Percentiles rank a stretch among this genome's conserved stretches.
phyloP scores from a whole-genome alignment of 495 filamentous ascomycete species.

The Sphaerosporella brunnea region DNA sequence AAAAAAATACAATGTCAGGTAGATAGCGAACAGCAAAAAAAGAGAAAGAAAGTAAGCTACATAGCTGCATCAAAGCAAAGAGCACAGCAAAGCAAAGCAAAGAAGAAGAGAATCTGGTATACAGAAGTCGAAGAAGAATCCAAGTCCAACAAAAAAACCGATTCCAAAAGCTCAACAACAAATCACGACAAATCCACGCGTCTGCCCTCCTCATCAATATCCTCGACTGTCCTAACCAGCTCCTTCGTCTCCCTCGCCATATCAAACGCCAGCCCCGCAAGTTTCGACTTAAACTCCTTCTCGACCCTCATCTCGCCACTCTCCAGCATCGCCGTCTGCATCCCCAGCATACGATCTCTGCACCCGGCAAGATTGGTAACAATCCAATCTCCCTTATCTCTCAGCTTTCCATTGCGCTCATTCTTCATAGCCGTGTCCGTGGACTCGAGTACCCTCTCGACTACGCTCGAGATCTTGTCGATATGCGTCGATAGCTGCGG shows the following conservation, averaged over 20 bases:
- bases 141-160: too few relatives aligned
- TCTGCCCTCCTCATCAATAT: constrained; percentile 20
- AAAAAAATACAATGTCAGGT: too few relatives aligned
- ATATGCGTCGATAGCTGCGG: constrained; percentile 52
- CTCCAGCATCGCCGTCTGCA: constrained; percentile 40
- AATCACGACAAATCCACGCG: constrained; percentile 3
- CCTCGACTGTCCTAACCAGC: constrained; percentile 23
- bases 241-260: constrained; percentile 63
- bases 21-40: too few relatives aligned
- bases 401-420: constrained; percentile 30
- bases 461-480: constrained; percentile 48
- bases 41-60: too few relatives aligned
- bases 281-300: constrained; percentile 49
- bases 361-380: constrained; percentile 46
- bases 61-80: too few relatives aligned
- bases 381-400: constrained; percentile 42
- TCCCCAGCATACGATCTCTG: constrained; percentile 44
- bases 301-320: constrained; percentile 30
- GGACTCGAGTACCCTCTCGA: constrained; percentile 47
- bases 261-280: constrained; percentile 71
- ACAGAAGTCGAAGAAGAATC: too few relatives aligned
- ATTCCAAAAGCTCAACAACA: too few relatives aligned
- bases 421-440: constrained; percentile 44
- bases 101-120: too few relatives aligned
- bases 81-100: too few relatives aligned